Evolutionary conservation across 2,329 filamentous ascomycete genomes (phyloP), one percentile per base, ranked within the genome.

Genomic region (Microdochium trichocladiopsis): DNA sequence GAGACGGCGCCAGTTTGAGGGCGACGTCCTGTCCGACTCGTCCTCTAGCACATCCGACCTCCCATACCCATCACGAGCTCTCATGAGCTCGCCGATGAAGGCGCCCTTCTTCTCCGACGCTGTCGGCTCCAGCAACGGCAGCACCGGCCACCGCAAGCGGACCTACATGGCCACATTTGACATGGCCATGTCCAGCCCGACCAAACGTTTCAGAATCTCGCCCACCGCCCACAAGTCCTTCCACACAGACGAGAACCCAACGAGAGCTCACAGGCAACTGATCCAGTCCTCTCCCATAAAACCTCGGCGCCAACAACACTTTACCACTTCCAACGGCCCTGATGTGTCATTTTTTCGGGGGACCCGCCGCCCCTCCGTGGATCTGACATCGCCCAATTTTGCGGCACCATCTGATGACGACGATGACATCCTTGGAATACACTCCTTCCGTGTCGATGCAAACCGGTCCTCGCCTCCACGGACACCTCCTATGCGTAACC

Each of bases 241-340:
- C 69, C 57, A 69, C 62, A 66, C 73, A 16, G 66, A 69, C 47
- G 77, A 83, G 52, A 70, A 77, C 18, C 80, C 85, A 1, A 95
- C 90, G 90, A 94, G 89, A 69, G 84, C 83, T 63, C 79, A 78
- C 53, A 84, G 91, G 65, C 84, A 86, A 61, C 74, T 95, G 53
- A 82, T 90, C 18, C 86, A 95, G 66, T 96, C 91, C 4, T 96
- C 92, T 4, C 93, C 93, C 23, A 84, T 90, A 63, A 89, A 93
- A 71, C 80, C 85, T 58, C 83, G 83, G 60, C 84, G 87, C 61
- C 85, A 88, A 63, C 78, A 85, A 60, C 84, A 87, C 68, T 93
- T 92, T 61, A 87, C 84, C 47, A 87, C 83, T 21, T 80, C 82
- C 16, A 81, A 82, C 50, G 83, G 86, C 4, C 86, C 88, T 1